These are phyloP conservation scores for Plenodomus tracheiphilus DNA, from an alignment of 2,329 filamentous ascomycete genomes.

Conservation along the genomic window DNA sequence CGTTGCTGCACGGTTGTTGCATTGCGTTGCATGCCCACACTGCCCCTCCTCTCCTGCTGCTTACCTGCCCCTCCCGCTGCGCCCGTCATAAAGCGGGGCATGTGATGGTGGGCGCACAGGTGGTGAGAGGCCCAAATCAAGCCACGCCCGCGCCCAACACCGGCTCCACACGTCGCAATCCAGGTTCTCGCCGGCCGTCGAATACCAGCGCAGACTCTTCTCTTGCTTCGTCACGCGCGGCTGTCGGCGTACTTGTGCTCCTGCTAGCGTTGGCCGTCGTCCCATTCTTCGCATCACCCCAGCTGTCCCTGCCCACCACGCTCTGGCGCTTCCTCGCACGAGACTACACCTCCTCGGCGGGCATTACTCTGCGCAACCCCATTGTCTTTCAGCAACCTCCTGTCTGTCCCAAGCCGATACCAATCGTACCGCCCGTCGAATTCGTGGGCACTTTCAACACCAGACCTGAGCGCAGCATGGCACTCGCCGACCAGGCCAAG, in stretches of 20 bases:
- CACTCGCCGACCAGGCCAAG: constrained; percentile 70
- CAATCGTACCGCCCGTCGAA: constrained; percentile 23
- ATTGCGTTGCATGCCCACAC: background rate
- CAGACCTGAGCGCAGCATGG: constrained; percentile 50
- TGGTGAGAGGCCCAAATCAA: constrained; percentile 17
- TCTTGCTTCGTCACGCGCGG: constrained; percentile 24
- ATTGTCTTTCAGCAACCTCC: constrained; percentile 28
- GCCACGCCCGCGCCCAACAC: constrained; percentile 13
- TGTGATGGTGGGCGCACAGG: constrained; percentile 16
- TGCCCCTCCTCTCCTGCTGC: background rate
- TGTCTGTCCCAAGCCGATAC: constrained; percentile 31
- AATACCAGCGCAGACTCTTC: constrained; percentile 3
- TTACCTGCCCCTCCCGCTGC: constrained; percentile 7
- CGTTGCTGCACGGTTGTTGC: constrained; percentile 19
- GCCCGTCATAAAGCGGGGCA: constrained; percentile 25
- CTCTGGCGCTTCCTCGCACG: constrained; percentile 29
- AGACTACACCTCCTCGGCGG: constrained; percentile 13
- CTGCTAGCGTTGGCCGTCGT: constrained; percentile 27
- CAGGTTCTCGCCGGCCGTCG: background rate
- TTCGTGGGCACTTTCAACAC: constrained; percentile 42
- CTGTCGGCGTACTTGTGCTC: constrained; percentile 35
- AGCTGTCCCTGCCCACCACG: background rate
- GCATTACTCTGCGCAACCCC: constrained; percentile 29
- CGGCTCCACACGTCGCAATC: constrained; percentile 9
- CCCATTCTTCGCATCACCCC: background rate